These are phyloP conservation scores for Colletotrichum horii DNA, from an alignment of 2,329 filamentous ascomycete species.

Conservation along the genomic window DNA sequence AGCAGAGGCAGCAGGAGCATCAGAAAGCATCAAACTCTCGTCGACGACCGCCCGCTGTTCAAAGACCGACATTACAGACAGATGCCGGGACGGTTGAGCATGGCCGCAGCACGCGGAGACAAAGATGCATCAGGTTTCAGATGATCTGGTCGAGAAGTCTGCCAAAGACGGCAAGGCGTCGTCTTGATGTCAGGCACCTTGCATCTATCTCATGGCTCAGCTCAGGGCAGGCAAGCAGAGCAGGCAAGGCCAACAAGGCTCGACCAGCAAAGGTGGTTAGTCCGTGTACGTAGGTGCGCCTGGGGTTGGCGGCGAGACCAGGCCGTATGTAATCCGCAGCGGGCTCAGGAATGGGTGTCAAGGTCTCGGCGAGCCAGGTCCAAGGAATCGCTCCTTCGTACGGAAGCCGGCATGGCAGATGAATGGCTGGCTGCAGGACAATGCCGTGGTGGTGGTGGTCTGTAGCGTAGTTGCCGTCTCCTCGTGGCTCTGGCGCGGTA, in stretches of 20 bases:
- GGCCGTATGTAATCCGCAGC: not conserved
- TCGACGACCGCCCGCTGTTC: not conserved
- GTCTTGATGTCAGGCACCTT: not conserved
- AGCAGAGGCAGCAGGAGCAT: not conserved
- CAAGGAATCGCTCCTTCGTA: not conserved
- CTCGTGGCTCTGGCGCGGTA: not conserved
- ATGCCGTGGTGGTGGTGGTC: not conserved
- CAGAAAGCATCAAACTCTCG: not conserved
- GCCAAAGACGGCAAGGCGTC: conserved; percentile 2
- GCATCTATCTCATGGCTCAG: not conserved
- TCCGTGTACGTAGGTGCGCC: not conserved
- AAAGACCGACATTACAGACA: not conserved
- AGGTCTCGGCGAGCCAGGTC: not conserved
- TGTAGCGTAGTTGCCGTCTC: not conserved
- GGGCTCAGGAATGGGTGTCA: not conserved
- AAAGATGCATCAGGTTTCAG: conserved; percentile 13
- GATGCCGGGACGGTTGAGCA: not conserved
- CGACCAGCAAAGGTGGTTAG: not conserved
- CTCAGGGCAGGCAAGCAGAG: not conserved
- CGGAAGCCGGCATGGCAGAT: not conserved
- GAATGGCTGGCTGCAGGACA: not conserved
- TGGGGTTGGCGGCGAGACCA: not conserved
- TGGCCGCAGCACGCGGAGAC: not conserved
- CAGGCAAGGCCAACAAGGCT: too few species aligned
- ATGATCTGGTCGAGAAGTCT: conserved; percentile 9